Percentiles rank a stretch among this genome's conserved stretches.
Evolutionary conservation across 2,329 filamentous ascomycete species (phyloP).

Genomic region (Cladophialophora immunda): DNA sequence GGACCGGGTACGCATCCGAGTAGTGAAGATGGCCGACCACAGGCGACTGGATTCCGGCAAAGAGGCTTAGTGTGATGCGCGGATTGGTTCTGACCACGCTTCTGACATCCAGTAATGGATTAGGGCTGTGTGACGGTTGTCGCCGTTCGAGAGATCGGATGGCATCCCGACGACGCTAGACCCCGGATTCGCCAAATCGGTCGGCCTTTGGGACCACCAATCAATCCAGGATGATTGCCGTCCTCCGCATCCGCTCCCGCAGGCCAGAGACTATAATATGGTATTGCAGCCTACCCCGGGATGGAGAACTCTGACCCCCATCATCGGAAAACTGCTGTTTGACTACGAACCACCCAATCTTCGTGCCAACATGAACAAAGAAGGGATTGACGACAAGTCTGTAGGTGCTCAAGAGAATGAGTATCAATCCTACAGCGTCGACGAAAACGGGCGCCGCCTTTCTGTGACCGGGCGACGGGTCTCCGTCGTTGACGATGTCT

Average conservation of each 20-base stretch:
- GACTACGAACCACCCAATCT: not conserved
- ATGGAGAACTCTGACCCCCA: not conserved
- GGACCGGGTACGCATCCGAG: not conserved
- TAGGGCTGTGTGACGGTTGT: not conserved
- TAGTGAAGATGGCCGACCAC: not conserved
- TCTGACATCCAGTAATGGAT: not conserved
- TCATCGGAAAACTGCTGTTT: not conserved
- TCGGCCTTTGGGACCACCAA: not conserved
- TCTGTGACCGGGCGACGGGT: constrained; percentile 19
- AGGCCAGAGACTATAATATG: not conserved
- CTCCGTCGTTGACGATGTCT: constrained; percentile 45
- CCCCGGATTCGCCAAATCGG: not conserved
- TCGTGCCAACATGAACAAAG: not conserved
- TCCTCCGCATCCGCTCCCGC: not conserved
- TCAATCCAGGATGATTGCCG: not conserved
- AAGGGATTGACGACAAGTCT: not conserved
- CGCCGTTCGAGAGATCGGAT: not conserved
- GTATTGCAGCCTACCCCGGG: not conserved
- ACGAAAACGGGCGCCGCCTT: not conserved
- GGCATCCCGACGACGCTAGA: not conserved
- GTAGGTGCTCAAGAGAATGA: constrained; percentile 1
- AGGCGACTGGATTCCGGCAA: no score
- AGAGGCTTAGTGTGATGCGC: not conserved
- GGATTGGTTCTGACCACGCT: not conserved
- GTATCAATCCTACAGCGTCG: not conserved